These are phyloP conservation scores for Ensete ventricosum DNA, from an alignment of 176 grass and related monocot genomes.

Conservation along the genomic window DNA sequence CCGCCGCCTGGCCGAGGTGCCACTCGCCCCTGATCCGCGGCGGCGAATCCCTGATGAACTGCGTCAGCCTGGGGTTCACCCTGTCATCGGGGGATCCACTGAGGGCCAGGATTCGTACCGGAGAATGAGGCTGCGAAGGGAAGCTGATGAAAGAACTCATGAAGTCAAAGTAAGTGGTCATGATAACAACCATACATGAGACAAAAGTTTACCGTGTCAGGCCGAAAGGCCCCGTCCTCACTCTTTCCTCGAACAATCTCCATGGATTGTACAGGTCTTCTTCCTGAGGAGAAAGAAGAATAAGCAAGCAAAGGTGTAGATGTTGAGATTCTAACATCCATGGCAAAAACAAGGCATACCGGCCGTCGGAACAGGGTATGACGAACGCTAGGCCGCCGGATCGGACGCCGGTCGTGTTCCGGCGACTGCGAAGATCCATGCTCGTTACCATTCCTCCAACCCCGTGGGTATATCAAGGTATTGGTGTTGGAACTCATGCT, in stretches of 20 bases:
- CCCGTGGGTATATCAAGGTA: not conserved
- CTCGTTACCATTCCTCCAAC: not conserved
- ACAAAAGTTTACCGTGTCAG: slow-evolving; percentile 18
- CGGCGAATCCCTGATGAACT: slow-evolving; percentile 36
- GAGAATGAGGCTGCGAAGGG: slow-evolving; percentile 30
- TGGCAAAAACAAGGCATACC: not conserved
- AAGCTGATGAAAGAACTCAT: slow-evolving; percentile 19
- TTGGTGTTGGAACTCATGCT: not conserved
- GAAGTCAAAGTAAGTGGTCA: not conserved
- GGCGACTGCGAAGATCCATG: not conserved
- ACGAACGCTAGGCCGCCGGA: not conserved
- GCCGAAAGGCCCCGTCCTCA: slow-evolving; percentile 37
- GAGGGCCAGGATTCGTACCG: slow-evolving; percentile 22
- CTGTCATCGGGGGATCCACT: not conserved
- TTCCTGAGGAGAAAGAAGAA: slow-evolving; percentile 7
- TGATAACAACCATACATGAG: not conserved
- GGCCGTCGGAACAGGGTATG: not conserved
- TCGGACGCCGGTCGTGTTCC: not conserved
- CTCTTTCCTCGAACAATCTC: slow-evolving; percentile 40
- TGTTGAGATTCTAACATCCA: not conserved
- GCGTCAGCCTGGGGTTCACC: slow-evolving; percentile 25
- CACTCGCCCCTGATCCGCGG: slow-evolving; percentile 38
- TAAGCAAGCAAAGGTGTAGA: not conserved
- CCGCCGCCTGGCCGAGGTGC: slow-evolving; percentile 12
- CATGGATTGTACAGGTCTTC: slow-evolving; percentile 26